These are phyloP conservation scores for Aspergillus brasiliensis DNA, from an alignment of 2,329 filamentous ascomycete species.

Conservation along the genomic window DNA sequence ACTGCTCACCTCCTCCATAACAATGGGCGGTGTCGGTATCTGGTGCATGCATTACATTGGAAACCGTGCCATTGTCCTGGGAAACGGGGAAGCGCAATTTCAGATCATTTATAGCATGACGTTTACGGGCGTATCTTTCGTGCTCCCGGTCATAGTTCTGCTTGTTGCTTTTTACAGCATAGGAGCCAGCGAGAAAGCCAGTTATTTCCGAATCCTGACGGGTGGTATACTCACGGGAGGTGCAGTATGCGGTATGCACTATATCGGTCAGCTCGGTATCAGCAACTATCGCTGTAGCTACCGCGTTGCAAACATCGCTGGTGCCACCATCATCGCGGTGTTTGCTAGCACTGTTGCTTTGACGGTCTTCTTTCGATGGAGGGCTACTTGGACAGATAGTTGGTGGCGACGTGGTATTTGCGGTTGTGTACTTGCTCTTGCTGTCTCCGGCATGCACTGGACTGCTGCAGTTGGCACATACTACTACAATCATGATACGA, in stretches of 20 bases:
- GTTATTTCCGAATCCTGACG: slow-evolving; percentile 59
- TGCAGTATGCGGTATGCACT: slow-evolving; percentile 84
- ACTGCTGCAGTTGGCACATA: slow-evolving; percentile 70
- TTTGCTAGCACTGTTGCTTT: slow-evolving; percentile 71
- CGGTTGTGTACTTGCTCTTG: slow-evolving; percentile 68
- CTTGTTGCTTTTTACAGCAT: slow-evolving; percentile 71
- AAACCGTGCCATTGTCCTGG: slow-evolving; percentile 75
- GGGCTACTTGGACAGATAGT: slow-evolving; percentile 73
- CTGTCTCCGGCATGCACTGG: slow-evolving; percentile 88
- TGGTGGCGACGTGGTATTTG: slow-evolving; percentile 74
- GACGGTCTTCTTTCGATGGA: slow-evolving; percentile 74
- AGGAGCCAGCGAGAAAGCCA: slow-evolving; percentile 61
- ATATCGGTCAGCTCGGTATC: slow-evolving; percentile 81
- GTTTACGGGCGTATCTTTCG: slow-evolving; percentile 75
- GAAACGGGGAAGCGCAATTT: slow-evolving; percentile 60
- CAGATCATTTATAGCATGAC: slow-evolving; percentile 74
- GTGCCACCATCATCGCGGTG: slow-evolving; percentile 71
- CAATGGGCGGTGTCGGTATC: slow-evolving; percentile 73
- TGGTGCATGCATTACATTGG: slow-evolving; percentile 86
- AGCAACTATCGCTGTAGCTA: slow-evolving; percentile 73
- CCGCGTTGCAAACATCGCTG: slow-evolving; percentile 60
- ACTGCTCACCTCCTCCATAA: slow-evolving; percentile 64
- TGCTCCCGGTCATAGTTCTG: slow-evolving; percentile 76
- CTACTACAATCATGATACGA: slow-evolving; percentile 61
- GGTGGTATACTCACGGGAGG: slow-evolving; percentile 72